Evolutionary conservation across 495 filamentous ascomycete genomes (phyloP), one percentile per base, ranked within the genome.

Genomic region (Wilcoxina mikolae): DNA sequence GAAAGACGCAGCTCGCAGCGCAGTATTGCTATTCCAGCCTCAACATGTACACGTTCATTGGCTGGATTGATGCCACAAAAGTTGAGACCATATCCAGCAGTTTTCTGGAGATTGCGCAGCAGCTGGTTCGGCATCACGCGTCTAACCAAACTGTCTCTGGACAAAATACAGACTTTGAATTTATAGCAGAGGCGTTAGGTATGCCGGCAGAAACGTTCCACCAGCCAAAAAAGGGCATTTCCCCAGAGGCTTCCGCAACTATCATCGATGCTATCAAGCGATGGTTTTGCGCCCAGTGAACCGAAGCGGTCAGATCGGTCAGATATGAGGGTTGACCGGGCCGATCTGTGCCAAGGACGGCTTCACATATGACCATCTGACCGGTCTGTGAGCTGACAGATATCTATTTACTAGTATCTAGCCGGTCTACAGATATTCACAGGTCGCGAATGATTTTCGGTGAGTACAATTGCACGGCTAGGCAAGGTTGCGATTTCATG

Each of bases 1-100:
- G 58, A n/a, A 60, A 60, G 43, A 58, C 58, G 3, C 58, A 60
- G n/a, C 22, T 60, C 1, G 51, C 58, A 42, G 17, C n/a, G 1
- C 0, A 55, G 27, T 60, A 60, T n/a, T 50, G 17, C n/a, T 60
- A 60, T 42, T 1, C 5, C 0, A 4, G 52, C 26, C 17, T 24
- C n/a, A 43, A 58, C 2, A n/a, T 7, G 2, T 60, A 60, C 25
- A 26, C 44, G 0, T 58, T 51, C 2, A 47, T 60, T n/a, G 51
- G 56, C 49, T 58, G 56, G 56, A 54, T 60, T 0, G 58, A 60
- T 7, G 56, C 42, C 4, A 26, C 3, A 2, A 58, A 12, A 1
- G 33, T n/a, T 22, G 33, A 15, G 10, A 56, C 45, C 0, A 49
- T 56, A 3, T 47, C 38, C 12, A 44, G 47, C 2, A 33, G 38